Base-by-base conservation (phyloP, 1,284 basidiomycete species). In the Athelia psychrophila region DNA sequence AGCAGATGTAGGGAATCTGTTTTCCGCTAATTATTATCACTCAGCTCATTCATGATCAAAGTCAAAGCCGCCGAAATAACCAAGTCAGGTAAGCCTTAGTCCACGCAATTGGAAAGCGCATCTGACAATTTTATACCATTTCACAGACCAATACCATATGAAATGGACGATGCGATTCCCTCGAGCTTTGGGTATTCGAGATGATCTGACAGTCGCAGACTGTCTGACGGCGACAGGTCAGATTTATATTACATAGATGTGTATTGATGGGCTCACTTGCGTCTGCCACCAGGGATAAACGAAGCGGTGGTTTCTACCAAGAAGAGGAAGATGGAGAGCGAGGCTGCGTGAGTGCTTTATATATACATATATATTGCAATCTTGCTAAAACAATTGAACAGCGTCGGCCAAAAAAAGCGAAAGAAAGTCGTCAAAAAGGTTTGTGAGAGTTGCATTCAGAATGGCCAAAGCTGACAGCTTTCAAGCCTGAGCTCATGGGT, bases 31-130 rank as follows among this genome's bases (percentile, higher is more conserved):
- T 16, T 4, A 9, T 6, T 5, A 8, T n/a, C 8, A 5, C 44
- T 4, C 51, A 93, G 91, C 54, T 93, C 91, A 0, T 93, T 94
- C 67, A 88, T 97, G 30, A 58, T 97, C 56, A 89, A 89, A 59
- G 82, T 97, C 51, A 97, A 97, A 67, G 95, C 91, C 0, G 89
- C 93, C 0, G 93, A 96, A 64, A 90, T 97, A 50, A 83, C 83
- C 2, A 71, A 77, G 12, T 80, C 90, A 18, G 86, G 93, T 86
- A 51, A 58, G 72, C 59, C 9, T 35, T 16, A 18, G 5, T 18
- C n/a, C 6, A 18, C 5, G 5, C n/a, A 42, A 8, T 16, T 42
- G 6, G 38, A 16, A 42, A n/a, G n/a, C n/a, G n/a, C 38, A 42
- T 45, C 24, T 24, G 27, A 19, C 13, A 40, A 24, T 45, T 30